Evolutionary conservation across 1,139 yeast species (phyloP).

Genomic region (Kazachstania sp.): DNA sequence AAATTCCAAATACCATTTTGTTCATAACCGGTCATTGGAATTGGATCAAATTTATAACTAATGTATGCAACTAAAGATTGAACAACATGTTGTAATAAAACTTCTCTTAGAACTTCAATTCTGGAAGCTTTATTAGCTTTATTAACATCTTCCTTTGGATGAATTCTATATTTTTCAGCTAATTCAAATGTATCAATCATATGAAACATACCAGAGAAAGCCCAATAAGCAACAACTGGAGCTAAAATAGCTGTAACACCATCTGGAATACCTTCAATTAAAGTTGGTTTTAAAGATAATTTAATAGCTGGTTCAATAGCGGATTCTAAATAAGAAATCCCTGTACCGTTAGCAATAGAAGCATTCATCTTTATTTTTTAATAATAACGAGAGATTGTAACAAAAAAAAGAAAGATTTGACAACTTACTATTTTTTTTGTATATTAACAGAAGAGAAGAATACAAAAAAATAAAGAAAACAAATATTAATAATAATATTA

Average conservation of each 20-base stretch:
- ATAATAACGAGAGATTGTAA: too few species aligned
- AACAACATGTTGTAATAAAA: slow-evolving; percentile 69
- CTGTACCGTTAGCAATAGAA: not conserved
- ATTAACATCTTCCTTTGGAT: slow-evolving; percentile 78
- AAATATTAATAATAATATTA: too few species aligned
- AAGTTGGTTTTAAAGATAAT: slow-evolving; percentile 6
- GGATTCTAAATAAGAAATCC: slow-evolving; percentile 1
- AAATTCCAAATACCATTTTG: slow-evolving; percentile 57
- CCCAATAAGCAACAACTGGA: slow-evolving; percentile 83
- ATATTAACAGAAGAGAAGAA: too few species aligned
- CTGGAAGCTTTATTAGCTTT: slow-evolving; percentile 67
- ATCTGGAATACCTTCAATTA: slow-evolving; percentile 36
- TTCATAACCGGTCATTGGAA: slow-evolving; percentile 68
- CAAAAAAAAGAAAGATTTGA: too few species aligned
- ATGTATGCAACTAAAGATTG: slow-evolving; percentile 65
- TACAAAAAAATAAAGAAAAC: too few species aligned
- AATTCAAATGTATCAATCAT: slow-evolving; percentile 62
- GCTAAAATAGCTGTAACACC: slow-evolving; percentile 60
- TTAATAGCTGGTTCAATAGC: slow-evolving; percentile 4
- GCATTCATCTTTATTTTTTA: not conserved
- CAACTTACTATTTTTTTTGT: not conserved
- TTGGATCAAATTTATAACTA: slow-evolving; percentile 50
- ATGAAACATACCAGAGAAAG: slow-evolving; percentile 64
- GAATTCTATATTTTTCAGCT: slow-evolving; percentile 79
- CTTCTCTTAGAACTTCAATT: slow-evolving; percentile 67